A percentile compares a stretch with the other conserved stretches of the same genome.
Evolutionary conservation across 768 basidiomycete species (phyloP).

Genomic region (Suillus americanus): DNA sequence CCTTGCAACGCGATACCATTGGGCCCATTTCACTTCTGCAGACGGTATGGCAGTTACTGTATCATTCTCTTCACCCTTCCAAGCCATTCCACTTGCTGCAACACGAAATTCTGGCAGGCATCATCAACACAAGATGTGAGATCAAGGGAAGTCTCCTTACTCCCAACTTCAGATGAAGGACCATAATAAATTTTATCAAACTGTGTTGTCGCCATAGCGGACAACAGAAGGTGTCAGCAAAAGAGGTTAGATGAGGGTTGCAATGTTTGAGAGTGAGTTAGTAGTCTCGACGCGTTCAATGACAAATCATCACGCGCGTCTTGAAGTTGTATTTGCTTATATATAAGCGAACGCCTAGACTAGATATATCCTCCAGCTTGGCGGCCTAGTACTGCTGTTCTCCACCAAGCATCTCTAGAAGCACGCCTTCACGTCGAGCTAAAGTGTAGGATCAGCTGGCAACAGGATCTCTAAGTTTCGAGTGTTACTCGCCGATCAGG

Average conservation of each 20-base stretch:
- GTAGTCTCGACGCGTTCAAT: conserved; percentile 37
- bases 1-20: conserved; percentile 91
- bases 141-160: conserved; percentile 48
- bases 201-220: conserved; percentile 63
- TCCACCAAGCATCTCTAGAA: neutral
- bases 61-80: conserved; percentile 79
- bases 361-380: neutral
- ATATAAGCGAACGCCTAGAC: neutral
- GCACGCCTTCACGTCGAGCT: neutral
- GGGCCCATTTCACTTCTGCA: conserved; percentile 81
- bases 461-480: neutral
- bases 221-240: conserved; percentile 7
- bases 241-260: conserved; percentile 14
- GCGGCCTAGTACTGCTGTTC: no score
- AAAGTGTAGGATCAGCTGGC: neutral
- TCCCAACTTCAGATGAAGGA: conserved; percentile 70
- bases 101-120: conserved; percentile 75
- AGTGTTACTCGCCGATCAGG: neutral
- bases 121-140: conserved; percentile 11
- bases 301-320: conserved; percentile 22
- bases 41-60: conserved; percentile 62
- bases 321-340: conserved; percentile 4
- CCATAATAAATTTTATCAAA: conserved; percentile 87
- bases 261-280: neutral
- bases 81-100: conserved; percentile 88